Conservation (phyloP, 495 filamentous ascomycete genomes). For the Umbilicaria muhlenbergii region DNA sequence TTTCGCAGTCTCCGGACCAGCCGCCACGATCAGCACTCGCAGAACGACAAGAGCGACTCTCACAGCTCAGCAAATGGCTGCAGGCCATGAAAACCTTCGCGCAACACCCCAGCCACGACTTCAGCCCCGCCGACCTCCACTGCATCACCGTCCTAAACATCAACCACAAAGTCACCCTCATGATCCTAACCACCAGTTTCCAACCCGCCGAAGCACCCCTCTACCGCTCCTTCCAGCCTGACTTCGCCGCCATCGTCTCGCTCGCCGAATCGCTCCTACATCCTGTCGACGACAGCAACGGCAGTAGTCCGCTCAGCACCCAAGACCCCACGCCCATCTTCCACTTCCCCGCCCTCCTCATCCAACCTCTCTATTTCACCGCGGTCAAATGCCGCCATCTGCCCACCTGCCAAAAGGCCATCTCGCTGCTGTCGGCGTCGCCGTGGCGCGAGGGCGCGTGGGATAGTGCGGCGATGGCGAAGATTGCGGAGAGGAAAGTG, state of each 20-base stretch:
- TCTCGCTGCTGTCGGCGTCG: conserved; percentile 20
- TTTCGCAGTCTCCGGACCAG: background rate
- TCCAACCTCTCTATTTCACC: conserved; percentile 35
- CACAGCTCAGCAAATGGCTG: background rate
- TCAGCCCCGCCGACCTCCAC: background rate
- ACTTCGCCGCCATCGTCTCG: background rate
- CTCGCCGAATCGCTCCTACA: conserved; percentile 4
- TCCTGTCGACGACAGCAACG: background rate
- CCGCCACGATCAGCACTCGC: background rate
- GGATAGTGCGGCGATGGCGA: conserved; percentile 16
- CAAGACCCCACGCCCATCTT: background rate
- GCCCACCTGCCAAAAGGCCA: conserved; percentile 25
- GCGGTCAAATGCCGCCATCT: conserved; percentile 41
- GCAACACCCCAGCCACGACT: background rate
- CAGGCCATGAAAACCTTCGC: background rate
- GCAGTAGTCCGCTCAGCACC: background rate
- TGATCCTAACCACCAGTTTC: conserved; percentile 1
- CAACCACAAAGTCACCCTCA: background rate
- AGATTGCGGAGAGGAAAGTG: conserved; percentile 4
- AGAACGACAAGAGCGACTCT: background rate
- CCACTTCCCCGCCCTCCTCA: conserved; percentile 7
- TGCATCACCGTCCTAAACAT: conserved; percentile 3
- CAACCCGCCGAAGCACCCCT: background rate
- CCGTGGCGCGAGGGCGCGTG: conserved; percentile 40
- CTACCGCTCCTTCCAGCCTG: background rate